phyloP scores from a whole-genome alignment of 345 rosid genomes.

The Erysimum cheiranthoides region DNA sequence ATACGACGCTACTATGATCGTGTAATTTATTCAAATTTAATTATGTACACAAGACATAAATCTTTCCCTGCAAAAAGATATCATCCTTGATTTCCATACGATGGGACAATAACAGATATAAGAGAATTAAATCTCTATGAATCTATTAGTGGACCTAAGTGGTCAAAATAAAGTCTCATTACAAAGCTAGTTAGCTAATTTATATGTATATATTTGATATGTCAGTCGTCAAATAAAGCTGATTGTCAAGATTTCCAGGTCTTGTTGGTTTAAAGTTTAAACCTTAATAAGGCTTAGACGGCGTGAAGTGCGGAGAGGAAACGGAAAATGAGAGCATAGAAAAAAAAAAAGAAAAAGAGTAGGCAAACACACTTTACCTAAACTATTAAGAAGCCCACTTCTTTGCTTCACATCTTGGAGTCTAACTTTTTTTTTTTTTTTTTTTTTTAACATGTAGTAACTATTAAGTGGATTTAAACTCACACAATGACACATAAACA shows the following conservation, averaged over 20 bases:
- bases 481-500: neutral
- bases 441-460: neutral
- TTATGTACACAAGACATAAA: neutral
- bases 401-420: neutral
- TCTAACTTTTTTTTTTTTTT: neutral
- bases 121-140: neutral
- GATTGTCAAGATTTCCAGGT: constrained; percentile 22
- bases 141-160: constrained; percentile 32
- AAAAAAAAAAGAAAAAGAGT: neutral
- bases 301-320: constrained; percentile 56
- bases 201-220: neutral
- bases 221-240: neutral
- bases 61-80: neutral
- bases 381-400: constrained; percentile 34
- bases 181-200: constrained; percentile 3
- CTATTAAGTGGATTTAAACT: no score
- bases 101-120: neutral
- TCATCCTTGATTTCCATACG: neutral
- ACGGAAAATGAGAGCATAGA: constrained; percentile 11
- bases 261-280: constrained; percentile 21
- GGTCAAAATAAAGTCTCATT: constrained; percentile 33
- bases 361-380: constrained; percentile 28
- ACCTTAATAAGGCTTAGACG: constrained; percentile 39
- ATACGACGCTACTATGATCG: no score
- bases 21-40: neutral